Base-by-base conservation (phyloP, 305 asterid genomes). In the Fraxinus angustifolia region DNA sequence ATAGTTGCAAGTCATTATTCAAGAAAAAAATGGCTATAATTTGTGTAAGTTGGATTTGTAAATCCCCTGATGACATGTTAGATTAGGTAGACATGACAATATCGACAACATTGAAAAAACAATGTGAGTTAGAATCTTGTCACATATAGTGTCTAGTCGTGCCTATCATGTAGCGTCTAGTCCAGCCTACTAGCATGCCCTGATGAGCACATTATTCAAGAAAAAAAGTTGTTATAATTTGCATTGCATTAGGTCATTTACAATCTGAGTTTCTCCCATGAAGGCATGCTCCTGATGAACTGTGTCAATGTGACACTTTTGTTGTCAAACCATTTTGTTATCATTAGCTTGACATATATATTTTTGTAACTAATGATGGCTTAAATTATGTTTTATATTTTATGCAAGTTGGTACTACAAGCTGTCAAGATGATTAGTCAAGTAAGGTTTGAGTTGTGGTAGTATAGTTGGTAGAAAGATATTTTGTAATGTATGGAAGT, bases 61-160 rank as follows among this genome's bases (percentile, higher is more conserved):
- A 42, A 38, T 10, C 16, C 53, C 4, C 16, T 11, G 16, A 2
- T 42, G 53, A 42, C 53, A 0, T 42, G 53, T 42, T 11, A 10
- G 53, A 11, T 42, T 11, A 42, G 53, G 4, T 12, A 42, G 58
- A 14, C 19, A 12, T 10, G 19, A 48, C 19, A 48, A 14, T 48
- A 50, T 50, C 6, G 8, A 50, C 21, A 16, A 50, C 4, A 50
- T 50, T 48, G 19, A 50, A 50, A 16, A 50, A 50, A 6, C 5
- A 4, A 14, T 14, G 17, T 50, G 0, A 3, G 21, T 50, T 16
- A 16, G 85, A 76, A 82, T 91, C 97, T 95, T 93, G 89, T 88
- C 75, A 74, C 19, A 62, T n/a, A 11, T 0, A 1, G 8, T 50
- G 21, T 50, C 21, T 14, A 48, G 7, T 11, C 1, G 0, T 10